Base-by-base conservation (phyloP, 768 basidiomycete genomes). In the Mycena capillaripes region DNA sequence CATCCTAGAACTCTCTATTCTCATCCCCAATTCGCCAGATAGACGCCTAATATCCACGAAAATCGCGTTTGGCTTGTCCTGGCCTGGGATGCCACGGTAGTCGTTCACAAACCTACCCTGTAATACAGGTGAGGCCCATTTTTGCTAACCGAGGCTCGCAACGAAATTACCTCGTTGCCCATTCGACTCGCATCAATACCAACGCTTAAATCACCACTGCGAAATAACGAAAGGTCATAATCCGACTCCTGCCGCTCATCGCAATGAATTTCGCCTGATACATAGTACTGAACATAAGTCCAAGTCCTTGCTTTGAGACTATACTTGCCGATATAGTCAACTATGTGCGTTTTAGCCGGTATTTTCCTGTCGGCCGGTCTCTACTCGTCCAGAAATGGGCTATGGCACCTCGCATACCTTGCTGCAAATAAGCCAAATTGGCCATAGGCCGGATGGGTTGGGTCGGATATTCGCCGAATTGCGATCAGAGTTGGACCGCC, bases 61-160 rank as follows among this genome's bases (percentile, higher is more conserved):
- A 32, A 88, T 75, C 0, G 91, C 93, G 75, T 96, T 96, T 5
- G 95, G 90, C 78, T 85, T 91, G 27, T 81, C 79, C 29, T 72
- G 65, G 4, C 58, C 67, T 58, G 79, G 83, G n/a, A 96, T 85
- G 3, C 95, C 95, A 66, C 97, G 88, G 81, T 93, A 98, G 84
- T 97, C 97, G 76, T 98, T 98, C 69, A 95, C 86, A 79, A 97
- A 97, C 77, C 97, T 86, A 1, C 92, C 93, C 69, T 72, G 46
- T 3, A 19, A 8, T 10, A 42, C 17, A 6, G 3, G 50, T 42
- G 8, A 62, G 11, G 7, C 25, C 32, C 2, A 2, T 34, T 56
- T 29, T 11, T 57, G 19, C 30, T 11, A 52, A n/a, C n/a, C 4
- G 16, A 14, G 11, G 17, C 32, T 12, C 23, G n/a, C 34, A 32